These are phyloP conservation scores for Saccharomycopsis hybrid DNA, from an alignment of 1,139 yeast genomes.

Conservation along the genomic window DNA sequence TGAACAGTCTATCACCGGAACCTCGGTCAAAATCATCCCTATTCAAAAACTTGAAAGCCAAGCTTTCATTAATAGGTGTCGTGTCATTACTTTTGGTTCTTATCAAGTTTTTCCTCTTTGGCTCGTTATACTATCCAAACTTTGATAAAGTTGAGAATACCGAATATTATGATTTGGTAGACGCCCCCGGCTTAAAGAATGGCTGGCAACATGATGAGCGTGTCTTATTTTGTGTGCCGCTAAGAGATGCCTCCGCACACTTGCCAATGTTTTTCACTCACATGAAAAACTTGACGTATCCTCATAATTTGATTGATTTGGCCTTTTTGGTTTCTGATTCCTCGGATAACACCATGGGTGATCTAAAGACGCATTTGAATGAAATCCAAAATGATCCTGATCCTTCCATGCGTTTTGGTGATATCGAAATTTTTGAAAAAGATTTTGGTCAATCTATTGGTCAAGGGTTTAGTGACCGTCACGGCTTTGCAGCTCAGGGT, in stretches of 20 bases:
- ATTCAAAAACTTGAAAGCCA: background rate
- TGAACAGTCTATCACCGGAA: no score
- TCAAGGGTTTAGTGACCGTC: conserved; percentile 57
- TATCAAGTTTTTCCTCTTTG: conserved; percentile 7
- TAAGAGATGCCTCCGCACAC: conserved; percentile 65
- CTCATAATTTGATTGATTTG: conserved; percentile 58
- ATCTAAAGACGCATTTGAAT: conserved; percentile 37
- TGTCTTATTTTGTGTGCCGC: conserved; percentile 58
- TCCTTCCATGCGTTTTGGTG: conserved; percentile 29
- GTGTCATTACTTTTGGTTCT: conserved; percentile 1
- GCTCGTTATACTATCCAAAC: conserved; percentile 15
- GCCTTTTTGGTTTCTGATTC: conserved; percentile 64
- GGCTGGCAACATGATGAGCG: conserved; percentile 58
- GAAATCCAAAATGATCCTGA: conserved; percentile 45
- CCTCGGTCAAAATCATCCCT: background rate
- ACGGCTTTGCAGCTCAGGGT: conserved; percentile 70
- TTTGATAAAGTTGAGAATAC: conserved; percentile 19
- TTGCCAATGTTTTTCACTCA: conserved; percentile 61
- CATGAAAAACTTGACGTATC: conserved; percentile 53
- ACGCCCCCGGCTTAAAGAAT: conserved; percentile 42
- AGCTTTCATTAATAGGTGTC: conserved; percentile 9
- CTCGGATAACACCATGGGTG: conserved; percentile 48
- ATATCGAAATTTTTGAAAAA: conserved; percentile 55
- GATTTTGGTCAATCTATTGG: conserved; percentile 69
- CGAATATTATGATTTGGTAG: conserved; percentile 40